Evolutionary conservation across 2,329 filamentous ascomycete genomes (phyloP).

Genomic region (Colletotrichum brevisporum): DNA sequence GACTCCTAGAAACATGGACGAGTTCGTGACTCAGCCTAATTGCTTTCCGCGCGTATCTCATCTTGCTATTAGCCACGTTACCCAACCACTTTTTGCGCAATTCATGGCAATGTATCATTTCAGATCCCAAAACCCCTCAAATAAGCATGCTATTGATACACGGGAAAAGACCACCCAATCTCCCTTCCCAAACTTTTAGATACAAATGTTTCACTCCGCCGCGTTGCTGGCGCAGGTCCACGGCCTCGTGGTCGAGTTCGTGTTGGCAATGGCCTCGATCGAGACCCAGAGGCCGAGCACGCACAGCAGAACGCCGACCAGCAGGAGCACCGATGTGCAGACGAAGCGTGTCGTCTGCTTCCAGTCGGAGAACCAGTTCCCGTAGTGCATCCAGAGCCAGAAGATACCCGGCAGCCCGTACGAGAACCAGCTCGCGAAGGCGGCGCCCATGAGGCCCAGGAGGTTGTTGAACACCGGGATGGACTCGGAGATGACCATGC

Average conservation of each 20-base stretch:
- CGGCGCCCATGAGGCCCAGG: conserved; percentile 72
- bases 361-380: conserved; percentile 53
- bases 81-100: no score
- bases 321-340: conserved; percentile 49
- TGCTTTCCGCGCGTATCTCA: no score
- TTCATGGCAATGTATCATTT: no score
- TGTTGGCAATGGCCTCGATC: conserved; percentile 50
- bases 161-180: not conserved
- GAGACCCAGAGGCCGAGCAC: conserved; percentile 57
- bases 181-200: not conserved
- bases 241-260: conserved; percentile 46
- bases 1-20: no score
- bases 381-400: conserved; percentile 63
- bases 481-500: conserved; percentile 77
- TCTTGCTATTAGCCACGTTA: no score
- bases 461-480: conserved; percentile 79
- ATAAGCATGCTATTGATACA: conserved; percentile 3
- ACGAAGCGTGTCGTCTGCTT: conserved; percentile 50
- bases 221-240: conserved; percentile 54
- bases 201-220: conserved; percentile 9
- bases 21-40: no score
- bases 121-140: no score
- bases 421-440: conserved; percentile 79
- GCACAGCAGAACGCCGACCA: conserved; percentile 53
- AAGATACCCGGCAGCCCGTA: conserved; percentile 62